Evolutionary conservation across 805 yeast genomes (phyloP), one percentile per base, ranked within the genome.

Genomic region (Wickerhamiella qilinensis): DNA sequence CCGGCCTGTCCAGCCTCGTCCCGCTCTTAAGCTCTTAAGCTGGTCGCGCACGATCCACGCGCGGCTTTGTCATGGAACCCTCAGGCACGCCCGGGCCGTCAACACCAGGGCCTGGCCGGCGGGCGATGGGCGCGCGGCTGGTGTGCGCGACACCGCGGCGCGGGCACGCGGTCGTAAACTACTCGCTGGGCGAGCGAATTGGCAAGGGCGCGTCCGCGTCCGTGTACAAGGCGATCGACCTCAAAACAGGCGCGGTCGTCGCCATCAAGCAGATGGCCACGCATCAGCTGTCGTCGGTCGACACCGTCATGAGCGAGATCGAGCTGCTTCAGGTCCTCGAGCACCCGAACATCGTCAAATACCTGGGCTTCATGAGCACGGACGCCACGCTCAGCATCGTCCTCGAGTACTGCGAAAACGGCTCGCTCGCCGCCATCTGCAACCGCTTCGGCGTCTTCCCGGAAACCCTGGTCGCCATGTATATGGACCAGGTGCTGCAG

Each of bases 171-270:
- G 35, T 48, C 17, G 41, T 35, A 29, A 46, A 43, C 39, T 53
- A 59, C 48, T 48, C 60, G 2, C 45, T 63, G 15, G 68, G 68
- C 35, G 78, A 74, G 35, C 68, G 77, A 28, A 64, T 91, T 2
- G 98, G 97, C 2, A 71, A 71, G 43, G 98, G 98, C 2, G 96
- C 96, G 0, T 85, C 75, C 54, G 97, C 96, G 1, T 71, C 72
- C 30, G 96, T 88, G 3, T 85, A 77, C 56, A 68, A 71, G 42
- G 94, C 88, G 0, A 59, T 75, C 21, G 80, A 84, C 49, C 58
- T 68, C 42, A 63, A 62, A 38, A 79, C 86, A 0, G 72, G 73
- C 5, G 76, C 73, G 38, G 66, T 74, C 2, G 80, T 82, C 3
- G 94, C 94, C 1, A 72, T 85, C 19, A 84, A 84, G 54, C 86